Conservation (phyloP, 257 asterid species). For the Solanum appendiculatum region DNA sequence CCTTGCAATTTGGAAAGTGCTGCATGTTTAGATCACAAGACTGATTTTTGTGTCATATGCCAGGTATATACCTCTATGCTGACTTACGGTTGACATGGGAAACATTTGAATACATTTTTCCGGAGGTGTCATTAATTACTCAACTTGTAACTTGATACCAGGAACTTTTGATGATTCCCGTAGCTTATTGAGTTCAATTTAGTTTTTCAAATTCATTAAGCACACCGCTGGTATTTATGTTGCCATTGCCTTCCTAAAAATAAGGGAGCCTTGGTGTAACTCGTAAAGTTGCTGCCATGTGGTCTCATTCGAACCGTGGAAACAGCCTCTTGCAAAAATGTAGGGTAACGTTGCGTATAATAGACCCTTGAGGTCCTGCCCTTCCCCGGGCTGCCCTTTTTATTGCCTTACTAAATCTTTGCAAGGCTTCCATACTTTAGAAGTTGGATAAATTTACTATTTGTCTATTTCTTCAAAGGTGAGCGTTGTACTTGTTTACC, state of each 20-base stretch:
- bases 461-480: not conserved
- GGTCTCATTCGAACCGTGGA: not conserved
- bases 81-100: not conserved
- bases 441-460: not conserved
- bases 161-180: not conserved
- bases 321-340: not conserved
- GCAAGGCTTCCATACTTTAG: not conserved
- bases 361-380: not conserved
- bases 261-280: not conserved
- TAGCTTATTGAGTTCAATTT: not conserved
- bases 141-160: not conserved
- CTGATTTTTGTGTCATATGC: slow-evolving; percentile 66
- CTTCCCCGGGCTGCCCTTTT: not conserved
- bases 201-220: not conserved
- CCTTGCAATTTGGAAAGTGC: slow-evolving; percentile 25
- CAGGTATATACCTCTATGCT: slow-evolving; percentile 38
- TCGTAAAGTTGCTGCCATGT: not conserved
- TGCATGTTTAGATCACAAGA: slow-evolving; percentile 24
- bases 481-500: not conserved
- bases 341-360: not conserved
- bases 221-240: not conserved
- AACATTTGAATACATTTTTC: not conserved
- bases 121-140: not conserved
- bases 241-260: not conserved
- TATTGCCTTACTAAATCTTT: not conserved